Evolutionary conservation across 108 stramenopile genomes (phyloP).

Genomic region (Stephanodiscus minutulus): DNA sequence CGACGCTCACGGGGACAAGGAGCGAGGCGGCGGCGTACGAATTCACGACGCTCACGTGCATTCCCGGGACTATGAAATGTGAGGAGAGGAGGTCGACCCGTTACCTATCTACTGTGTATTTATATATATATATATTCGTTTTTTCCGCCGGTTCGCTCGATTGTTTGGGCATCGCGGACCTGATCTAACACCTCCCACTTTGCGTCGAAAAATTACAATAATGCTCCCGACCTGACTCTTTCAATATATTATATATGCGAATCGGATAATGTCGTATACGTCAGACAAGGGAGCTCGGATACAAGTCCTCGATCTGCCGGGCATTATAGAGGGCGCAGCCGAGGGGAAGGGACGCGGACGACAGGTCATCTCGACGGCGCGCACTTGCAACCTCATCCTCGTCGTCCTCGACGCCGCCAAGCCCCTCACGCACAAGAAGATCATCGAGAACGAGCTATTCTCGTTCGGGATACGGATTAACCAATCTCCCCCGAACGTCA

Average conservation of each 20-base stretch:
- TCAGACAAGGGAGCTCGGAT: slow-evolving; percentile 94
- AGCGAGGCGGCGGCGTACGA: slow-evolving; percentile 96
- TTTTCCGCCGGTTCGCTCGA: background rate
- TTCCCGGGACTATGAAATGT: slow-evolving; percentile 98
- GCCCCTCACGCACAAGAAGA: slow-evolving; percentile 96
- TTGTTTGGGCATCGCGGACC: too few relatives aligned
- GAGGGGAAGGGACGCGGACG: slow-evolving; percentile 97
- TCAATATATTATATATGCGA: background rate
- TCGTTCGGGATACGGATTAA: slow-evolving; percentile 98
- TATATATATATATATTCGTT: background rate
- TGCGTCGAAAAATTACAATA: too few relatives aligned
- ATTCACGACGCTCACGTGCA: slow-evolving; percentile 98
- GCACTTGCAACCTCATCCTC: slow-evolving; percentile 96
- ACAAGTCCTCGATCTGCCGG: slow-evolving; percentile 98
- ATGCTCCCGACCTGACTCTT: too few relatives aligned
- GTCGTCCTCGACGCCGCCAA: slow-evolving; percentile 94
- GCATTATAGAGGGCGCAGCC: slow-evolving; percentile 99
- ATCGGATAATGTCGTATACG: background rate
- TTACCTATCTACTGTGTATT: background rate
- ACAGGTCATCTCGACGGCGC: slow-evolving; percentile 94
- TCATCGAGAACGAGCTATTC: slow-evolving; percentile 96
- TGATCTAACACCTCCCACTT: background rate
- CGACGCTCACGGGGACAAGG: slow-evolving; percentile 92
- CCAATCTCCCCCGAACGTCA: slow-evolving; percentile 93
- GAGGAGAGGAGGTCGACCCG: too few relatives aligned